These are phyloP conservation scores for Zopfochytrium polystomum DNA, from an alignment of 371 early-diverging fungal genomes.

Conservation along the genomic window DNA sequence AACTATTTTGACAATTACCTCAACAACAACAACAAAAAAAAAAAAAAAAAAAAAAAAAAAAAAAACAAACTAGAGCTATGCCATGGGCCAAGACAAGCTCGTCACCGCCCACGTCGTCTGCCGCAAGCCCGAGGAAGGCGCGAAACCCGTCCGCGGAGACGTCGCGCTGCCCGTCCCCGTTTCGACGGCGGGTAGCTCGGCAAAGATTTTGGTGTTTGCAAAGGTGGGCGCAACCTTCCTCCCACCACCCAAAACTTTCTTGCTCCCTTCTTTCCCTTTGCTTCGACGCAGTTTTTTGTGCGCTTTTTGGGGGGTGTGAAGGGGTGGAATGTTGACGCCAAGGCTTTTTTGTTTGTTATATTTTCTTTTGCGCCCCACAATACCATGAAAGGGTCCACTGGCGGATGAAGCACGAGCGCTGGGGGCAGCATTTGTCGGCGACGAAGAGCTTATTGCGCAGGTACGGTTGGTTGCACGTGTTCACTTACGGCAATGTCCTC, in stretches of 20 bases:
- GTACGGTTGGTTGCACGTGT: conserved; percentile 36
- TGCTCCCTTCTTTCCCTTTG: conserved; percentile 10
- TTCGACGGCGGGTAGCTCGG: conserved; percentile 9
- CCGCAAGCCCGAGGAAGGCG: conserved; percentile 29
- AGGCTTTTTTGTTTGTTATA: no score
- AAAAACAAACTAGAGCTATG: conserved; percentile 26
- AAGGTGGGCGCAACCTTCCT: conserved; percentile 28
- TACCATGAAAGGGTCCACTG: conserved; percentile 51
- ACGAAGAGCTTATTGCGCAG: conserved; percentile 77
- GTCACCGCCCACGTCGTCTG: conserved; percentile 33
- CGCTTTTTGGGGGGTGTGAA: no score
- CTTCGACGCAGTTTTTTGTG: not conserved
- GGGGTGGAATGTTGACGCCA: no score
- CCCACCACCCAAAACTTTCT: not conserved
- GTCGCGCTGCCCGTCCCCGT: conserved; percentile 31
- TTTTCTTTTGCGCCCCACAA: conserved; percentile 17
- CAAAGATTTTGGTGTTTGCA: conserved; percentile 38
- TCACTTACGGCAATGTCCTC: not conserved
- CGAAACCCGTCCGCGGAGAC: conserved; percentile 35
- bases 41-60: no score
- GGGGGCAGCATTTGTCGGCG: conserved; percentile 84
- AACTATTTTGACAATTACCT: not conserved
- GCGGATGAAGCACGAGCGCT: conserved; percentile 80
- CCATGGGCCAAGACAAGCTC: conserved; percentile 28
- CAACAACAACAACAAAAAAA: no score